phyloP scores from a whole-genome alignment of 371 early-diverging fungal species.

The Syncephalastrum racemosum region DNA sequence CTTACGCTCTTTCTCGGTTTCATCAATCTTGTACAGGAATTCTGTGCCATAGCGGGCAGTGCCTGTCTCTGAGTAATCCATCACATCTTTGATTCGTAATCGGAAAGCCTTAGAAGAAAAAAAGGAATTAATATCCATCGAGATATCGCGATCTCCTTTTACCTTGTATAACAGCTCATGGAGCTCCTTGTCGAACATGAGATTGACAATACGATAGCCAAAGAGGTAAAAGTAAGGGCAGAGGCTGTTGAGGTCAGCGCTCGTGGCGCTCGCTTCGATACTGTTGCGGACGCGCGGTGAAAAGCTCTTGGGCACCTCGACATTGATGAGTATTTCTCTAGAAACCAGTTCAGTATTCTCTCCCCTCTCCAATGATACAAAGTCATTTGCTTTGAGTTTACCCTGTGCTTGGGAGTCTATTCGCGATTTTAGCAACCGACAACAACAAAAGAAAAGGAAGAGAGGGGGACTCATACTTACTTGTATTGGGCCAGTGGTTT shows the following conservation, averaged over 20 bases:
- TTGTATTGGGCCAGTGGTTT: slow-evolving; percentile 39
- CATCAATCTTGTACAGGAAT: slow-evolving; percentile 44
- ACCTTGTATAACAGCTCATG: slow-evolving; percentile 33
- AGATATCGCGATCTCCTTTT: background rate
- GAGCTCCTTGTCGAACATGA: slow-evolving; percentile 30
- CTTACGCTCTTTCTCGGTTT: slow-evolving; percentile 51
- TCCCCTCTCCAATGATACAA: no score
- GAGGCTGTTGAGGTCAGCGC: slow-evolving; percentile 35
- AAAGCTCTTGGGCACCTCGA: no score
- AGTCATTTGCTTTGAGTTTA: slow-evolving; percentile 2
- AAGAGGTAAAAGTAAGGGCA: slow-evolving; percentile 48
- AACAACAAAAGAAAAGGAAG: background rate
- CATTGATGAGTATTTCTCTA: no score
- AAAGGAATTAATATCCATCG: background rate
- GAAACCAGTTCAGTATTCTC: no score
- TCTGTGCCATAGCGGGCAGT: slow-evolving; percentile 25
- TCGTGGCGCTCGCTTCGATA: slow-evolving; percentile 37
- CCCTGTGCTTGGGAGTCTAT: slow-evolving; percentile 15
- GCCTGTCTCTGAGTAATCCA: slow-evolving; percentile 42
- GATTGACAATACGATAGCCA: slow-evolving; percentile 34
- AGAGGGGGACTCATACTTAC: slow-evolving; percentile 14
- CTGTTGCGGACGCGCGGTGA: slow-evolving; percentile 38
- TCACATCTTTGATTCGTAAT: slow-evolving; percentile 31
- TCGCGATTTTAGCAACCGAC: no score
- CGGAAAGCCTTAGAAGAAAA: slow-evolving; percentile 34